These are phyloP conservation scores for Mucor lusitanicus DNA, from an alignment of 371 early-diverging fungal genomes.

Conservation along the genomic window DNA sequence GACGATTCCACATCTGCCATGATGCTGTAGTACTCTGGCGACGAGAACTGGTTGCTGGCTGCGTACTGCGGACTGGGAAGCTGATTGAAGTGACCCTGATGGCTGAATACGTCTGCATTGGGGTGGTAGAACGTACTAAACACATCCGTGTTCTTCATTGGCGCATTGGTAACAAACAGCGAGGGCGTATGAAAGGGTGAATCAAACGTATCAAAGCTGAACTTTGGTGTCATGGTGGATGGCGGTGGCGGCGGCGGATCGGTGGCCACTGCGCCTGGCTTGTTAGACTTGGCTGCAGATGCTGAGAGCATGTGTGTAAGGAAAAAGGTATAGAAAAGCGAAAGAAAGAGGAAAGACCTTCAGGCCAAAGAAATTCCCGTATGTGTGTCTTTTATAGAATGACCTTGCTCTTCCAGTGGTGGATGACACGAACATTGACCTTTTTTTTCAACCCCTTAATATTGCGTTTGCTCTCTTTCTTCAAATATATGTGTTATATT, in stretches of 20 bases:
- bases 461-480: not conserved
- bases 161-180: slow-evolving; percentile 10
- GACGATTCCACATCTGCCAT: slow-evolving; percentile 29
- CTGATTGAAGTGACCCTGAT: not conserved
- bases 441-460: not conserved
- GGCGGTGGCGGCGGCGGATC: not conserved
- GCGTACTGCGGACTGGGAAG: not conserved
- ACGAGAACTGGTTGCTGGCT: not conserved
- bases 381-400: not conserved
- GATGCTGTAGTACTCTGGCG: slow-evolving; percentile 12
- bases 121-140: slow-evolving; percentile 4
- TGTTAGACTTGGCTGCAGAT: not conserved
- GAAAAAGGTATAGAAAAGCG: not conserved
- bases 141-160: not conserved
- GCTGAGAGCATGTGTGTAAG: slow-evolving; percentile 1
- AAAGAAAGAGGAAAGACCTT: not conserved
- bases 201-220: slow-evolving; percentile 12
- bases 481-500: not conserved
- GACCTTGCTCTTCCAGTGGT: too few relatives aligned
- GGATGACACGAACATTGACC: not conserved
- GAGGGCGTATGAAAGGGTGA: slow-evolving; percentile 21
- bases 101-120: not conserved
- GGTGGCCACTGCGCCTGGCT: not conserved
- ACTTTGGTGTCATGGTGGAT: not conserved
- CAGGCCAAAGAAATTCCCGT: slow-evolving; percentile 1